Evolutionary conservation across 331 rosid species (phyloP).

Genomic region (Spiraea crenata): DNA sequence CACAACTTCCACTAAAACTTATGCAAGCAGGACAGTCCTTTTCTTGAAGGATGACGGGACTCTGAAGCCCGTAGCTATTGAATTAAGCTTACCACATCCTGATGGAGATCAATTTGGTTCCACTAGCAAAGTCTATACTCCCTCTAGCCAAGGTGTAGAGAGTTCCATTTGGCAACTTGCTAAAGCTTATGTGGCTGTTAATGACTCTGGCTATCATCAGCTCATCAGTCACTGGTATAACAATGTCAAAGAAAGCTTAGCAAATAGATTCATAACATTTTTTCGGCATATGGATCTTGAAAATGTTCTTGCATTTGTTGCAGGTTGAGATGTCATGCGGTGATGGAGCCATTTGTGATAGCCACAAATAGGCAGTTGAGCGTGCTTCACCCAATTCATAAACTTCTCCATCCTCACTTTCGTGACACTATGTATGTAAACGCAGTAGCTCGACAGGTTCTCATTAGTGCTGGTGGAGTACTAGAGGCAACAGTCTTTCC

Average conservation of each 20-base stretch:
- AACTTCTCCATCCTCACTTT: conserved; percentile 38
- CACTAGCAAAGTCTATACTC: conserved; percentile 31
- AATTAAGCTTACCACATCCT: conserved; percentile 40
- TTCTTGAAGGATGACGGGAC: conserved; percentile 38
- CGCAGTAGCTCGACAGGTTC: conserved; percentile 35
- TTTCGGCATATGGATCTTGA: not conserved
- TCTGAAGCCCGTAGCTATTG: conserved; percentile 44
- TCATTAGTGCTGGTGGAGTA: conserved; percentile 33
- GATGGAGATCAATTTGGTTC: conserved; percentile 33
- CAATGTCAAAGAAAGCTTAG: not conserved
- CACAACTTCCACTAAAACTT: conserved; percentile 22
- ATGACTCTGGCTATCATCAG: conserved; percentile 49
- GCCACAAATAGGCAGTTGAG: conserved; percentile 53
- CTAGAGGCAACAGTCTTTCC: conserved; percentile 36
- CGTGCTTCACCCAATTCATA: conserved; percentile 42
- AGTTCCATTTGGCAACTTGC: conserved; percentile 40
- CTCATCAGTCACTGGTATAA: conserved; percentile 47
- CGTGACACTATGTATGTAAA: conserved; percentile 40
- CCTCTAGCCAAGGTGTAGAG: conserved; percentile 29
- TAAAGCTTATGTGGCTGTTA: conserved; percentile 40
- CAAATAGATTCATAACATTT: not conserved
- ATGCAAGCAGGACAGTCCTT: conserved; percentile 44
- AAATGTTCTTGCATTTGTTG: conserved; percentile 1
- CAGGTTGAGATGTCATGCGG: conserved; percentile 50
- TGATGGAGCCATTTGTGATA: conserved; percentile 46